Evolutionary conservation across 2,329 filamentous ascomycete genomes (phyloP).

Genomic region (Penicillium fuscoglaucum): DNA sequence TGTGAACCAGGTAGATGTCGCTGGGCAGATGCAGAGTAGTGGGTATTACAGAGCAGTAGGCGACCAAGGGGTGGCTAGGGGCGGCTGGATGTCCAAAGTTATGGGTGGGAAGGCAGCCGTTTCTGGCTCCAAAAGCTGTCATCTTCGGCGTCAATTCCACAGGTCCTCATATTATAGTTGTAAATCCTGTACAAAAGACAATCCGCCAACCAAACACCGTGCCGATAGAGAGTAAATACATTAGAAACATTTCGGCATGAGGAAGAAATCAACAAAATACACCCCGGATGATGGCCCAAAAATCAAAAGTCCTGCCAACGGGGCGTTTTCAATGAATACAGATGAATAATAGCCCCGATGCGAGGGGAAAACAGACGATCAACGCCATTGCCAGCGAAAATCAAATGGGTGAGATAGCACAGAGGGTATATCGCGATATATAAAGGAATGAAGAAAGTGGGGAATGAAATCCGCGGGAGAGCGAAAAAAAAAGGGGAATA

Average conservation of each 20-base stretch:
- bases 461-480: not conserved
- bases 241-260: slow-evolving; percentile 21
- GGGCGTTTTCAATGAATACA: slow-evolving; percentile 3
- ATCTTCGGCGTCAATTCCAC: no score
- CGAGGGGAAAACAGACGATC: slow-evolving; percentile 9
- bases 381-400: slow-evolving; percentile 19
- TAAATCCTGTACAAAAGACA: slow-evolving; percentile 1
- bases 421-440: slow-evolving; percentile 28
- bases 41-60: no score
- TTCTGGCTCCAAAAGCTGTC: no score
- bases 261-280: slow-evolving; percentile 6
- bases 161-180: not conserved
- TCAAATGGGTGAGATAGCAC: slow-evolving; percentile 10
- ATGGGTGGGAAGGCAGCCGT: no score
- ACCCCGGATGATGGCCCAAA: not conserved
- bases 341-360: slow-evolving; percentile 6
- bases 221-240: slow-evolving; percentile 15
- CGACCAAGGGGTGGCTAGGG: no score
- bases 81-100: no score
- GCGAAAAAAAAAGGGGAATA: not conserved
- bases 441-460: slow-evolving; percentile 17
- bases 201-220: slow-evolving; percentile 15
- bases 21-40: no score
- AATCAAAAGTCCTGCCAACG: not conserved
- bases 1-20: no score